These are phyloP conservation scores for Striga hermonthica DNA, from an alignment of 305 asterid species.

Conservation along the genomic window DNA sequence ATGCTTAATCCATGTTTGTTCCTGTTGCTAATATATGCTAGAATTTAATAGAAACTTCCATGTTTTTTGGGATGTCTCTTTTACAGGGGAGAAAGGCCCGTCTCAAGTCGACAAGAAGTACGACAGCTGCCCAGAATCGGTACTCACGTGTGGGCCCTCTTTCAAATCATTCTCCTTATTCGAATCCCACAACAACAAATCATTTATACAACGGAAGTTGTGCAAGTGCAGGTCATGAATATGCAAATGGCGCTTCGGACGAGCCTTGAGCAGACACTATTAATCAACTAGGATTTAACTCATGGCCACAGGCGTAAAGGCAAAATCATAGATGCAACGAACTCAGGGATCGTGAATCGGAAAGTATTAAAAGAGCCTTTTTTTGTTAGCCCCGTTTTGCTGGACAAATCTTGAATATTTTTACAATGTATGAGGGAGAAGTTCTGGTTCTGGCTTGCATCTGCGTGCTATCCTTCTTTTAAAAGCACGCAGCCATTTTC, in stretches of 20 bases:
- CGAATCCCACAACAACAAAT: slow-evolving; percentile 37
- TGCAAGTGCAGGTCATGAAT: slow-evolving; percentile 39
- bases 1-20: too few relatives aligned
- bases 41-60: slow-evolving; percentile 12
- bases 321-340: neutral
- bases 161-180: slow-evolving; percentile 40
- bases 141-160: slow-evolving; percentile 52
- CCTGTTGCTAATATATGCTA: neutral
- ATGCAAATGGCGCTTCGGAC: slow-evolving; percentile 48
- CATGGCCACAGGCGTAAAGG: too few relatives aligned
- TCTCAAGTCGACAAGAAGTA: slow-evolving; percentile 73
- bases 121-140: slow-evolving; percentile 69
- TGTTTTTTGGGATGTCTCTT: neutral
- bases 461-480: too few relatives aligned
- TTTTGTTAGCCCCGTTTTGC: neutral
- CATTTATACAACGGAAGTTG: slow-evolving; percentile 47
- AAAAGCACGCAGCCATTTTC: too few relatives aligned
- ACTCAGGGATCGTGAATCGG: neutral
- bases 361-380: neutral
- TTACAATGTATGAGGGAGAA: neutral
- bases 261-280: slow-evolving; percentile 37
- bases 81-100: slow-evolving; percentile 92
- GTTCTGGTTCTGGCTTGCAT: too few relatives aligned
- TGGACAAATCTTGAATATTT: neutral
- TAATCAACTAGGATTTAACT: too few relatives aligned